Base-by-base conservation (phyloP, 495 filamentous ascomycete species). In the Sporormia fimetaria region DNA sequence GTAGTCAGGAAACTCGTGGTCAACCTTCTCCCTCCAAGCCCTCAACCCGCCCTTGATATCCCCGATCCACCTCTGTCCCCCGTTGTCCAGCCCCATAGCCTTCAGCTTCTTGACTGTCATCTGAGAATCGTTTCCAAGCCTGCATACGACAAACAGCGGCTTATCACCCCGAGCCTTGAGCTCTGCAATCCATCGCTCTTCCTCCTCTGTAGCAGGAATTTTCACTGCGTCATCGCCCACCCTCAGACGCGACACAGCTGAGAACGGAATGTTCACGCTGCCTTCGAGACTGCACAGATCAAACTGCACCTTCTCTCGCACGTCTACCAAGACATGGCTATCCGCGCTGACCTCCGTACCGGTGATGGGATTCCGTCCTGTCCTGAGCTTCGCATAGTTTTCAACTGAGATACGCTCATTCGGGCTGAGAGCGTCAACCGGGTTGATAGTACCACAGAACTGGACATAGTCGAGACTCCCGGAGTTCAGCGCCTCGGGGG, bases 61-160 rank as follows among this genome's bases (percentile, higher is more conserved):
- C 22, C 75, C 72, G 34, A 92, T 73, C 37, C 68, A 73, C 23
- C 75, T 65, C 40, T 63, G 60, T 0, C 77, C 77, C 9, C 59
- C 58, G 16, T 60, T 56, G 36, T 70, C 74, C n/a, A 81, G 40
- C 3, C 76, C 76, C 26, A 75, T 51, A 22, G 86, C 73, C 55
- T 79, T 84, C 45, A 93, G 47, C 56, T 67, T 78, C 53, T 69
- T 70, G 0, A 85, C 75, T 0, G 76, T 80, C 35, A 86, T 58
- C 56, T 94, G 90, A 0, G 84, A 93, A 56, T 98, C 90, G 49
- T 94, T 84, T 2, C 90, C 90, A 2, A 80, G 69, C 12, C 85
- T 73, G 54, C 90, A 98, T 0, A 98, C 68, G 2, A 93, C 75
- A 54, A 83, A 82, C 7, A 95, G 65, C 0, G 69, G 67, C 33